Evolutionary conservation across 208 protist species (phyloP).

Genomic region (Angomonas deanei): DNA sequence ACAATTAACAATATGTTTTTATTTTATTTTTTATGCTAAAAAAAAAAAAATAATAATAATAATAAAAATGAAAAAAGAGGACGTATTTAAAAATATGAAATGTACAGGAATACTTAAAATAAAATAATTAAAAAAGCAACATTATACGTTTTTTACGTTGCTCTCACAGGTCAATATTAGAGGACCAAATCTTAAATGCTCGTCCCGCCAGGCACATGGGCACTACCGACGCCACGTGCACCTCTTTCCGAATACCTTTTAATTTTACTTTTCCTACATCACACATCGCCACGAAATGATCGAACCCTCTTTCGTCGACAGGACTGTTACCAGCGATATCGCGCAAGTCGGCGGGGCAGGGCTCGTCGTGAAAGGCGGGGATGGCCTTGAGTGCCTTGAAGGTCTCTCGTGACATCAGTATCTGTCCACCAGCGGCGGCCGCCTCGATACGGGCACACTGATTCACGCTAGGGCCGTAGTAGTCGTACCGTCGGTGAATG

Average conservation of each 20-base stretch:
- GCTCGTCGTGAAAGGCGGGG: slow-evolving; percentile 53
- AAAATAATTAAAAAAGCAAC: not conserved
- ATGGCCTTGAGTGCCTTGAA: slow-evolving; percentile 56
- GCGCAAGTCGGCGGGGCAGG: slow-evolving; percentile 35
- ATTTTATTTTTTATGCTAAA: slow-evolving; percentile 20
- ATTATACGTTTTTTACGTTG: no score
- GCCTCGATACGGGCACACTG: slow-evolving; percentile 67
- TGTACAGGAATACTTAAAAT: no score
- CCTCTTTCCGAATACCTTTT: slow-evolving; percentile 40
- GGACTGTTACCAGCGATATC: slow-evolving; percentile 17
- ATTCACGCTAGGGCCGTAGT: slow-evolving; percentile 87
- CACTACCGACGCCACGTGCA: slow-evolving; percentile 54
- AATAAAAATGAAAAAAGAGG: not conserved
- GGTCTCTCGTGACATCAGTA: slow-evolving; percentile 60
- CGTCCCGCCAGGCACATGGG: slow-evolving; percentile 43
- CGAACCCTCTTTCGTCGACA: slow-evolving; percentile 34
- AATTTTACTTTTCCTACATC: slow-evolving; percentile 37
- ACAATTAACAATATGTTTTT: slow-evolving; percentile 1
- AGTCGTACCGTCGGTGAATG: slow-evolving; percentile 76
- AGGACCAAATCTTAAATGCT: slow-evolving; percentile 21
- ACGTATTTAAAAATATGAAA: not conserved
- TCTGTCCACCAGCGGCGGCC: slow-evolving; percentile 72
- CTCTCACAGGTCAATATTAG: not conserved
- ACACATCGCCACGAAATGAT: slow-evolving; percentile 49
- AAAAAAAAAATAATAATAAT: slow-evolving; percentile 15